Evolutionary conservation across 371 early-diverging fungal species (phyloP).

Genomic region (Phascolomyces articulosus): DNA sequence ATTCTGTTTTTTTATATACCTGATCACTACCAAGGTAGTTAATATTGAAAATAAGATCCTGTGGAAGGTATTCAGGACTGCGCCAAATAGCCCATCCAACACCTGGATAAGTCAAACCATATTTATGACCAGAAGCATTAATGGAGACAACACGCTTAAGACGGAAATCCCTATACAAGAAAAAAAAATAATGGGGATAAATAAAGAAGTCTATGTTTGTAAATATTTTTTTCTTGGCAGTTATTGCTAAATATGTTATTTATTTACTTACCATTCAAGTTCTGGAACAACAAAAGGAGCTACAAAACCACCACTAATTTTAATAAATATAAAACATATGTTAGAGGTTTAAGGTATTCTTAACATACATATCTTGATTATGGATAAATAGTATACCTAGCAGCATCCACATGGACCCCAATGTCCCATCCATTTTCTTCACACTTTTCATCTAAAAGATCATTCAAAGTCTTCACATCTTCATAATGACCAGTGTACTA

Average conservation of each 20-base stretch:
- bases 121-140: slow-evolving; percentile 80
- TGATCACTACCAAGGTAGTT: slow-evolving; percentile 65
- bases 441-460: slow-evolving; percentile 60
- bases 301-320: slow-evolving; percentile 70
- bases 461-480: slow-evolving; percentile 64
- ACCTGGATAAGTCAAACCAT: slow-evolving; percentile 72
- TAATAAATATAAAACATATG: no score
- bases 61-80: slow-evolving; percentile 58
- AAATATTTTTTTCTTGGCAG: neutral
- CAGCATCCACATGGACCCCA: slow-evolving; percentile 81
- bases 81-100: slow-evolving; percentile 76
- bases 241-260: neutral
- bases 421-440: slow-evolving; percentile 60
- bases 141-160: slow-evolving; percentile 69
- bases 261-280: slow-evolving; percentile 65
- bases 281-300: slow-evolving; percentile 78
- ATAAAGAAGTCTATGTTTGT: no score
- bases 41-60: slow-evolving; percentile 70
- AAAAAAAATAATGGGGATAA: no score
- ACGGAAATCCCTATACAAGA: slow-evolving; percentile 55
- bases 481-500: slow-evolving; percentile 84
- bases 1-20: slow-evolving; percentile 4
- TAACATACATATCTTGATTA: no score
- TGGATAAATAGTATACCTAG: slow-evolving; percentile 36
- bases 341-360: no score